Evolutionary conservation across 352 stramenopile genomes (phyloP).

Genomic region (Pythium folliculosum): DNA sequence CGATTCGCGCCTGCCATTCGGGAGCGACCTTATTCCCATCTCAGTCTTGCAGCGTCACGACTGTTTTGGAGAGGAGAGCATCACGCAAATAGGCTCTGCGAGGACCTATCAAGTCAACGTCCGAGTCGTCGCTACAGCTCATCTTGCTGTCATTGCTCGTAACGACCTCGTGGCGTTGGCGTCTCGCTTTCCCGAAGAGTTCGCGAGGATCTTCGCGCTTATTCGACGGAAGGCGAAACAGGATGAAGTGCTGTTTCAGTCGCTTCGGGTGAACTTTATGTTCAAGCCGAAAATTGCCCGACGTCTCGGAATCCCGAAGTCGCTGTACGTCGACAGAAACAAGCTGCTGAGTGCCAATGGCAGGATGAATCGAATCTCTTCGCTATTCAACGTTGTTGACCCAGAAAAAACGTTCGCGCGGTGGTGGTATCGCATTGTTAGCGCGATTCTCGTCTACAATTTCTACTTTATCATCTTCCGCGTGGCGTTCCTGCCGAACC

Average conservation of each 20-base stretch:
- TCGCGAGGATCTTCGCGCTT: constrained; percentile 13
- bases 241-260: constrained; percentile 28
- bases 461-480: constrained; percentile 40
- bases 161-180: constrained; percentile 41
- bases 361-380: not conserved
- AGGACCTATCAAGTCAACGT: constrained; percentile 51
- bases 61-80: constrained; percentile 65
- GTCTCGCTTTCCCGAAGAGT: constrained; percentile 43
- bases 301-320: constrained; percentile 43
- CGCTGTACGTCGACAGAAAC: constrained; percentile 46
- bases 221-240: constrained; percentile 12
- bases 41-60: constrained; percentile 52
- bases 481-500: constrained; percentile 30
- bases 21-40: constrained; percentile 37
- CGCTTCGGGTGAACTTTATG: constrained; percentile 46
- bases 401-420: constrained; percentile 43
- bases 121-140: constrained; percentile 50
- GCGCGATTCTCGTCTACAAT: constrained; percentile 43
- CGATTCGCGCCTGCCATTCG: not conserved
- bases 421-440: constrained; percentile 64
- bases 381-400: constrained; percentile 34
- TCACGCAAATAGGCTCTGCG: constrained; percentile 20
- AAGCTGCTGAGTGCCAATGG: constrained; percentile 18
- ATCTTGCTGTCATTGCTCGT: constrained; percentile 49
- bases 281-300: constrained; percentile 46